phyloP scores from a whole-genome alignment of 2,329 filamentous ascomycete genomes.

The Metarhizium brunneum region DNA sequence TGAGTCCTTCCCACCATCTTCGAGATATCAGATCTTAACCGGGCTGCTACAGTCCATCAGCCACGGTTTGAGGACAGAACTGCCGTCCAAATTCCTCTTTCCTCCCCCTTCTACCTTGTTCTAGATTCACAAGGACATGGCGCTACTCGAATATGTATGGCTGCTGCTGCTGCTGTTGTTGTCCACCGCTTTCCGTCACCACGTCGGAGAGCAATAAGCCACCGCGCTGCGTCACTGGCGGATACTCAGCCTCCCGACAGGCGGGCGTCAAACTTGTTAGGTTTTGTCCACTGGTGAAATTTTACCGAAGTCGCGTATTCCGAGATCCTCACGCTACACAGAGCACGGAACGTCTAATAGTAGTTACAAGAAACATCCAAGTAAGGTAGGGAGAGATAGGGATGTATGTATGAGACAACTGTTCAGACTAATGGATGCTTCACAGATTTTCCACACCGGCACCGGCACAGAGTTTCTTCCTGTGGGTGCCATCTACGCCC shows the following conservation, averaged over 20 bases:
- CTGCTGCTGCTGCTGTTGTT: no score
- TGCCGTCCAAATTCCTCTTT: not conserved
- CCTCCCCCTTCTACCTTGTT: not conserved
- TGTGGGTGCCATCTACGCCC: not conserved
- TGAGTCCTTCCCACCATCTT: not conserved
- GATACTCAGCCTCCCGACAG: no score
- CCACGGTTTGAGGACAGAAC: not conserved
- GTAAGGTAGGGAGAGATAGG: not conserved
- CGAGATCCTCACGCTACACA: not conserved
- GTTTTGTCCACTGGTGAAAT: no score
- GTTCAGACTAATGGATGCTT: not conserved
- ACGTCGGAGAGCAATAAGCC: not conserved
- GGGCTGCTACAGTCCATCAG: not conserved
- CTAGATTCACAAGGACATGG: not conserved
- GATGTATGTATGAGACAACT: not conserved
- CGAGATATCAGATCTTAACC: not conserved
- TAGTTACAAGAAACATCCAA: no score
- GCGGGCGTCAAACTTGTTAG: no score
- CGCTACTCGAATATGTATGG: not conserved
- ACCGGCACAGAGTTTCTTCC: not conserved
- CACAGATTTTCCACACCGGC: not conserved
- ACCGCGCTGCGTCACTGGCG: not conserved
- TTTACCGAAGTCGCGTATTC: not conserved
- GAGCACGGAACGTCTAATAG: no score
- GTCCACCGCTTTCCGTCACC: not conserved